Conservation (phyloP, 2,329 filamentous ascomycete species). For the Aspergillus jensenii region DNA sequence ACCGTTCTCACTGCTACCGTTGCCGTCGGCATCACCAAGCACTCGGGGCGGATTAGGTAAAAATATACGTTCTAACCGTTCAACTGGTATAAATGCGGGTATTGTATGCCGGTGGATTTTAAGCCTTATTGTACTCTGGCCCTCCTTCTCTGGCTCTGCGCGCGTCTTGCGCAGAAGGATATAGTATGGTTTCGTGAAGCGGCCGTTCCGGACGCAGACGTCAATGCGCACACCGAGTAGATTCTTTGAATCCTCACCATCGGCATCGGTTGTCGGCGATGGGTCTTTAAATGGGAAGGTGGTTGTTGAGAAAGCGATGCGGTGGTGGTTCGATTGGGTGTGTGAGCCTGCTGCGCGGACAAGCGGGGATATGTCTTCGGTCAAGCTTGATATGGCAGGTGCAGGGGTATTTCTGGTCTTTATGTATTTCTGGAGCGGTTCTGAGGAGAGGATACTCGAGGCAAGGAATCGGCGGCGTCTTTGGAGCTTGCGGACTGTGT, state of each 20-base stretch:
- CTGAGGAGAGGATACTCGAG: constrained; percentile 44
- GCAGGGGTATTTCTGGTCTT: not conserved
- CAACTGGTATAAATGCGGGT: constrained; percentile 44
- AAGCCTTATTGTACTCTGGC: constrained; percentile 23
- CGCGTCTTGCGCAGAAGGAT: constrained; percentile 37
- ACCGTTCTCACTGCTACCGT: constrained; percentile 10
- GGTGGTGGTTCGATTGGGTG: constrained; percentile 41
- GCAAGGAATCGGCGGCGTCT: constrained; percentile 40
- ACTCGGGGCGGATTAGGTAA: constrained; percentile 21
- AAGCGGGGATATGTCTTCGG: constrained; percentile 33
- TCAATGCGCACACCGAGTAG: constrained; percentile 46
- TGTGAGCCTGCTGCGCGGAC: constrained; percentile 32
- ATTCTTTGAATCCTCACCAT: constrained; percentile 17
- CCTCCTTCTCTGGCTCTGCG: constrained; percentile 5
- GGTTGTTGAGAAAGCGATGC: constrained; percentile 46
- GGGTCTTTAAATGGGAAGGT: constrained; percentile 49
- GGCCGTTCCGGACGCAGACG: constrained; percentile 38
- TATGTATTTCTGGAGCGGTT: constrained; percentile 31
- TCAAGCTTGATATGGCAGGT: constrained; percentile 8
- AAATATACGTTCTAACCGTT: constrained; percentile 36
- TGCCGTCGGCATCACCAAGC: constrained; percentile 16
- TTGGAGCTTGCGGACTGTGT: constrained; percentile 39
- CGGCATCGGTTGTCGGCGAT: constrained; percentile 26
- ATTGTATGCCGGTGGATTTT: constrained; percentile 46
- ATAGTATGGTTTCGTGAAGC: constrained; percentile 45